phyloP scores from a whole-genome alignment of 192 early-diverging fungal species.

The Entophlyctis luteolus region DNA sequence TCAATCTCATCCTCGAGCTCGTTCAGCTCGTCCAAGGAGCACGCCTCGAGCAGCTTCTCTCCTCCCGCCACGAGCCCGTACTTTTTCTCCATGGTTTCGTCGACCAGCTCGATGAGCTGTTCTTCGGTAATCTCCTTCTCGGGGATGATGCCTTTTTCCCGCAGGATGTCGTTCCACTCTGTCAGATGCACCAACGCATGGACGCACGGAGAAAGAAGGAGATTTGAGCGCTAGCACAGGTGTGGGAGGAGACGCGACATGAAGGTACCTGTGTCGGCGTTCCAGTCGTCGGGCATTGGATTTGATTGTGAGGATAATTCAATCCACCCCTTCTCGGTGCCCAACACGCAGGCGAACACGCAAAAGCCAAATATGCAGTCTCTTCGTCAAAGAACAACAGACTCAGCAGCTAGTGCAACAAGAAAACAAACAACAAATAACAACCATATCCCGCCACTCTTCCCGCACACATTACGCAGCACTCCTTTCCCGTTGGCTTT shows the following conservation, averaged over 20 bases:
- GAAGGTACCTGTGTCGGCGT: slow-evolving; percentile 5
- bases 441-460: too few relatives aligned
- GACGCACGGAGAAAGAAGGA: background rate
- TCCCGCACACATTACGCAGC: too few relatives aligned
- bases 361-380: background rate
- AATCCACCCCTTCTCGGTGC: background rate
- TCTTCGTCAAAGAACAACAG: background rate
- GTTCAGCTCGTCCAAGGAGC: slow-evolving; percentile 59
- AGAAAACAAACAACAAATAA: too few relatives aligned
- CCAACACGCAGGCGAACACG: background rate
- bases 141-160: slow-evolving; percentile 85
- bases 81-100: slow-evolving; percentile 62
- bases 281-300: slow-evolving; percentile 22
- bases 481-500: too few relatives aligned
- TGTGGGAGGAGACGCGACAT: background rate
- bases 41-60: slow-evolving; percentile 59
- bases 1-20: slow-evolving; percentile 80
- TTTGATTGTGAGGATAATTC: background rate
- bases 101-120: slow-evolving; percentile 68
- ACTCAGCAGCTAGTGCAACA: background rate
- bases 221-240: background rate
- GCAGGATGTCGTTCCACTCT: slow-evolving; percentile 90
- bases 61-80: slow-evolving; percentile 36
- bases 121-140: slow-evolving; percentile 75
- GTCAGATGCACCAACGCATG: background rate